phyloP scores from a whole-genome alignment of 2,329 filamentous ascomycete genomes.

The Macrophomina phaseolina region DNA sequence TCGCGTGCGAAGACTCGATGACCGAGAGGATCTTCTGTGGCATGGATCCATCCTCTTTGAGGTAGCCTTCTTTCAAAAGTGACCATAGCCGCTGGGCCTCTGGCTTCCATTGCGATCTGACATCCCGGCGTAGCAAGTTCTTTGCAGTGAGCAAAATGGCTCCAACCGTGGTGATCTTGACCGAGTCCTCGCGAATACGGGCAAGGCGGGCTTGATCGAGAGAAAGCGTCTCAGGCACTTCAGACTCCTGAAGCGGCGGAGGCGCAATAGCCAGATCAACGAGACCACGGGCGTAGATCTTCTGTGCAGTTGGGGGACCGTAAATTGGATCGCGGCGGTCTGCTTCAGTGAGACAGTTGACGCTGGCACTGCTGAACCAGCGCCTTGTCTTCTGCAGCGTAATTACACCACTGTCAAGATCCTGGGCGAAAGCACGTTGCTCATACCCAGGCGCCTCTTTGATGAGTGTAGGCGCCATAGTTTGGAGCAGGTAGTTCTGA shows the following conservation, averaged over 20 bases:
- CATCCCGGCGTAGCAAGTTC: conserved; percentile 81
- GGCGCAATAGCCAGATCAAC: conserved; percentile 76
- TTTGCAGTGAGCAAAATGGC: conserved; percentile 81
- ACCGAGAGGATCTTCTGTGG: conserved; percentile 54
- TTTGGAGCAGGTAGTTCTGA: conserved; percentile 78
- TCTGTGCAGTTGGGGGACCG: conserved; percentile 68
- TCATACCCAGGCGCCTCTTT: conserved; percentile 76
- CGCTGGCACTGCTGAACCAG: conserved; percentile 70
- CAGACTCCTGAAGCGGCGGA: conserved; percentile 58
- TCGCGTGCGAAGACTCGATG: conserved; percentile 56
- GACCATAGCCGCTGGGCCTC: conserved; percentile 74
- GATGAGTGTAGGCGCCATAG: conserved; percentile 73
- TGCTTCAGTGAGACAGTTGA: conserved; percentile 69
- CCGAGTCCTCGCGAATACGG: conserved; percentile 61
- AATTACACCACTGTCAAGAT: conserved; percentile 62
- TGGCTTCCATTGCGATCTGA: conserved; percentile 76
- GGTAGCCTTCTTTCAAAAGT: conserved; percentile 65
- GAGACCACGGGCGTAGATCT: conserved; percentile 77
- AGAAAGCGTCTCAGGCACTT: conserved; percentile 74
- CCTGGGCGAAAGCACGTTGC: conserved; percentile 71
- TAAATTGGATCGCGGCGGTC: conserved; percentile 72
- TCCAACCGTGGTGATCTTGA: conserved; percentile 73
- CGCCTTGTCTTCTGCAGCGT: conserved; percentile 65
- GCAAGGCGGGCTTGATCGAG: conserved; percentile 70
- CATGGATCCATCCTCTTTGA: conserved; percentile 58